phyloP scores from a whole-genome alignment of 208 protist genomes.

The Trypanosoma avium region DNA sequence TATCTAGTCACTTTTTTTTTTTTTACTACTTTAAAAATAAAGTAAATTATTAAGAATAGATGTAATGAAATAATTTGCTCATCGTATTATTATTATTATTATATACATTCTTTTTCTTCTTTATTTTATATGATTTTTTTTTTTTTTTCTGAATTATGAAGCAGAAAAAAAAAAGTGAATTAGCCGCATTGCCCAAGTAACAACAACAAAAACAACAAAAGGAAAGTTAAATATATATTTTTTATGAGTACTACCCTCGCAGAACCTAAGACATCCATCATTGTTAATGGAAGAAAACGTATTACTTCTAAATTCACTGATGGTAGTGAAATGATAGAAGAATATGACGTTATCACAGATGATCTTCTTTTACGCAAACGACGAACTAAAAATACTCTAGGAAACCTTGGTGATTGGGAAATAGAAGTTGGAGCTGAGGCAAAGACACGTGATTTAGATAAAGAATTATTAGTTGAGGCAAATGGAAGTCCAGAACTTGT shows the following conservation, averaged over 20 bases:
- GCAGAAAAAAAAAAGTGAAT: no score
- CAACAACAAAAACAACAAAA: constrained; percentile 3
- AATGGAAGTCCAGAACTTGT: constrained; percentile 79
- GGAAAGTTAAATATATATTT: neutral
- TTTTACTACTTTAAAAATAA: no score
- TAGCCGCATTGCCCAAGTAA: no score
- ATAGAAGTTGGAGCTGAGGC: constrained; percentile 87
- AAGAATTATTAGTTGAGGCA: constrained; percentile 69
- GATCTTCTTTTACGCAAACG: constrained; percentile 89
- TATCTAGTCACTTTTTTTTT: no score
- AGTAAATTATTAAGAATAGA: no score
- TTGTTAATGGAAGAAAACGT: constrained; percentile 73
- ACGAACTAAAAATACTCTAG: constrained; percentile 69
- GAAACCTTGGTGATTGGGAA: constrained; percentile 79
- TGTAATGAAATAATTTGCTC: no score
- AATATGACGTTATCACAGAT: constrained; percentile 93
- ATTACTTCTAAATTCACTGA: constrained; percentile 90
- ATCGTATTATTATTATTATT: no score
- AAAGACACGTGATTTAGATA: constrained; percentile 50
- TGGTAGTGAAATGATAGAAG: constrained; percentile 90
- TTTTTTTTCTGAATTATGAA: no score
- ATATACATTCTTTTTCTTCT: no score
- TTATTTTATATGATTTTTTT: no score
- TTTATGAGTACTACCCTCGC: constrained; percentile 40
- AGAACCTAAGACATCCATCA: constrained; percentile 80